Evolutionary conservation across 1,284 basidiomycete genomes (phyloP), one percentile per base, ranked within the genome.

Genomic region (Cerioporus squamosus): DNA sequence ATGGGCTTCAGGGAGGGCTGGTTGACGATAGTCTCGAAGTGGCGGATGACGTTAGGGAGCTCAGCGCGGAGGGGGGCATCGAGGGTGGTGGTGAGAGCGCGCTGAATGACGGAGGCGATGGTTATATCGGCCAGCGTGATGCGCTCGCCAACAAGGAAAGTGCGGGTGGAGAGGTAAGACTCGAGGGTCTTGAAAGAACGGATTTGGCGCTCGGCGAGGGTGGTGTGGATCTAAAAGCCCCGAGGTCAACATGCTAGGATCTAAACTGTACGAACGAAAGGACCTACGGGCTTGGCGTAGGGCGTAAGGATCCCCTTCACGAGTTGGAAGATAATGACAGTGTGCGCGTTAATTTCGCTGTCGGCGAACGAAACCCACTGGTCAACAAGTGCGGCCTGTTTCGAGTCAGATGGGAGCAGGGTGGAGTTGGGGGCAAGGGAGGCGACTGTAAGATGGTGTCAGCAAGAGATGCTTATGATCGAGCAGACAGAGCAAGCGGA

Each of bases 61-160:
- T 89, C 84, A 46, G 80, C 78, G 60, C 94, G 88, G 49, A 79
- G 68, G 45, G 82, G 66, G 10, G 87, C 85, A 68, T 93, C 94
- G 65, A 94, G 66, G 64, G 84, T 82, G 66, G 80, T 54, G 7
- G 61, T 51, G 62, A 83, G 78, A 6, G 80, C 78, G 64, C 78
- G 79, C 65, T 79, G 79, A 64, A 94, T 72, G 68, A 81, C 66
- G 43, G 81, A 74, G 44, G 90, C 93, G 65, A 94, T 66, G 67
- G 79, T 76, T 75, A 98, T 77, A 72, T 99, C 97, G 65, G 95
- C 97, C 53, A 97, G 83, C 60, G 95, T 94, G 81, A 98, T 89
- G 69, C 96, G 93, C 75, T 98, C 94, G 69, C 90, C 90, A 56
- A 95, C 95, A 69, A 98, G 84, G 86, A 90, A 98, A 54, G 97